Evolutionary conservation across 441 rosid genomes (phyloP), one percentile per base, ranked within the genome.

Genomic region (Lepidium campestre): DNA sequence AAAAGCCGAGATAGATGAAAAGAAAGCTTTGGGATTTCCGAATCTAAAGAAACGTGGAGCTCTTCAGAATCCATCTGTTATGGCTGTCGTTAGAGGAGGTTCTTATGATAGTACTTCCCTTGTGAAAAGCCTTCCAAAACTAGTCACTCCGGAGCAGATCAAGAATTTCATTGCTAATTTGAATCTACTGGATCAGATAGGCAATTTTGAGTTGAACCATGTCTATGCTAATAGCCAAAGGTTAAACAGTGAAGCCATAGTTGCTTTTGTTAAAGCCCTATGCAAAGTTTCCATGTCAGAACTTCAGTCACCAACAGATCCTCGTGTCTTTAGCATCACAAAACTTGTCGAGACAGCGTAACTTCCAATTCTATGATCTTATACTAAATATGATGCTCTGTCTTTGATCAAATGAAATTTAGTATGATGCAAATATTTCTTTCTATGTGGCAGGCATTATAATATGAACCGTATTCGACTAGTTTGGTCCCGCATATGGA

Each of bases 401-500:
- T 53, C 29, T 27, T 14, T 29, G 19, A 40, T 69, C 52, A 20
- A 25, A 42, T 29, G n/a, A 60, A 42, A 3, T 27, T 13, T 12
- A 11, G 15, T 49, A 29, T 67, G 58, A 73, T 54, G 36, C 2
- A 14, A 56, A 61, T 44, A 0, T 67, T 36, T 17, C 2, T 68
- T 57, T 53, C 62, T 29, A 35, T 62, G 56, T 67, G 73, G 76
- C 96, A 95, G 99, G 91, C 99, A 92, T 79, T 95, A 92, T 81
- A 95, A 95, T 80, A 95, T 95, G 99, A 86, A 80, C 78, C 85
- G 98, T 42, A 95, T 95, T 80, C 77, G 98, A 79, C 76, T 95
- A 80, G 99, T 95, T 73, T 95, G 99, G 99, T 84, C 95, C 25
- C 90, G 93, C 34, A 92, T 95, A 75, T 95, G 99, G 99, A 90